A percentile compares a stretch with the other conserved stretches of the same genome.
phyloP scores from a whole-genome alignment of 2,329 filamentous ascomycete genomes.

The Aspergillus sp. region DNA sequence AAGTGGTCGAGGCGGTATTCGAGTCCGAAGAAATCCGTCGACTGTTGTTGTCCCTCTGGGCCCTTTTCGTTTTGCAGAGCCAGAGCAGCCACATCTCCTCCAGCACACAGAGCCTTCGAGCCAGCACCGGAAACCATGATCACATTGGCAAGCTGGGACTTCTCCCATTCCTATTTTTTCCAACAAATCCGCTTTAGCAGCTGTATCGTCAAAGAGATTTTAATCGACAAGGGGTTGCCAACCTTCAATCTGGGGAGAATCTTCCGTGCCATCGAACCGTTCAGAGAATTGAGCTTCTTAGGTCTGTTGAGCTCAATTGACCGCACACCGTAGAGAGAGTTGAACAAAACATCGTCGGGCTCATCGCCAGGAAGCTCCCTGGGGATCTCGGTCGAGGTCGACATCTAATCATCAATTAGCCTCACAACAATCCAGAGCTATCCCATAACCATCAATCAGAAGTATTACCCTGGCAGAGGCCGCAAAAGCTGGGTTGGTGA shows the following conservation, averaged over 20 bases:
- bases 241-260: conserved; percentile 77
- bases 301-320: conserved; percentile 93
- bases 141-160: conserved; percentile 90
- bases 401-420: conserved; percentile 33
- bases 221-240: conserved; percentile 3
- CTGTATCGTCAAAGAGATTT: not conserved
- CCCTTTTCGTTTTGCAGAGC: conserved; percentile 68
- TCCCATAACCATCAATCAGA: not conserved
- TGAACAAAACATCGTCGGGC: conserved; percentile 88
- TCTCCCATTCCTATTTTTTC: conserved; percentile 69
- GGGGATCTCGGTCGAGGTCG: conserved; percentile 29
- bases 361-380: conserved; percentile 65
- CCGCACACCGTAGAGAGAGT: conserved; percentile 80
- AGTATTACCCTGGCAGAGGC: conserved; percentile 49
- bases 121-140: conserved; percentile 89
- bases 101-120: conserved; percentile 80
- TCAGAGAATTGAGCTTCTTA: conserved; percentile 84
- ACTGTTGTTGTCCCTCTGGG: conserved; percentile 65
- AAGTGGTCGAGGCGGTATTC: conserved; percentile 97
- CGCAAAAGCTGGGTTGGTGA: conserved; percentile 56
- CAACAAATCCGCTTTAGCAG: conserved; percentile 8
- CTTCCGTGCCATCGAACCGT: conserved; percentile 91
- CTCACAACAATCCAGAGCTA: not conserved
- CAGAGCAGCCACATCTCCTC: conserved; percentile 81
- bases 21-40: conserved; percentile 80